Evolutionary conservation across 805 yeast species (phyloP).

Genomic region (Pichia paraexigua): DNA sequence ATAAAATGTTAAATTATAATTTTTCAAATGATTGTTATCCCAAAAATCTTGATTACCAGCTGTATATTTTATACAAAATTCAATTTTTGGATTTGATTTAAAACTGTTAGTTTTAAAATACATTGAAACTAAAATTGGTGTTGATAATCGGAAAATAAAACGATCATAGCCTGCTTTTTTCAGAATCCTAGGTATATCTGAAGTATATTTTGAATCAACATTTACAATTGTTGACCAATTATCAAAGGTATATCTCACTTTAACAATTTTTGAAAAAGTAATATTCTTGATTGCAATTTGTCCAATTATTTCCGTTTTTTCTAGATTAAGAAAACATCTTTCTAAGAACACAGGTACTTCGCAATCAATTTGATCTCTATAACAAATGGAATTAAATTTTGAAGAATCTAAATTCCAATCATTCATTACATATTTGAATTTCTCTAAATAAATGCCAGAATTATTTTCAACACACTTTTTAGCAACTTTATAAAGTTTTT

Average conservation of each 20-base stretch:
- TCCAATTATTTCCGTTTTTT: conserved; percentile 55
- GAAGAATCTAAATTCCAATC: conserved; percentile 39
- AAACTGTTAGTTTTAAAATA: conserved; percentile 11
- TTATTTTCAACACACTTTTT: conserved; percentile 14
- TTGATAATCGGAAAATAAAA: conserved; percentile 55
- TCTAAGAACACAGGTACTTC: conserved; percentile 54
- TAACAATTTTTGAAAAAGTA: conserved; percentile 58
- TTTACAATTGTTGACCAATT: conserved; percentile 72
- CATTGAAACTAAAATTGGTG: conserved; percentile 33
- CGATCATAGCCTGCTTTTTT: conserved; percentile 54
- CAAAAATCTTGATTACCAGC: conserved; percentile 49
- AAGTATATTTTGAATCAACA: conserved; percentile 52
- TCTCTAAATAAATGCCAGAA: conserved; percentile 11
- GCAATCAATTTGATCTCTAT: conserved; percentile 35
- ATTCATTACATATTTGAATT: conserved; percentile 18
- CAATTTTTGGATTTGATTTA: conserved; percentile 17
- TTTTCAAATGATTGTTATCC: conserved; percentile 64
- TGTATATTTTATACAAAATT: conserved; percentile 51
- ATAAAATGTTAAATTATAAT: conserved; percentile 45
- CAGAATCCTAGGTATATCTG: conserved; percentile 45
- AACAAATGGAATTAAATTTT: conserved; percentile 39
- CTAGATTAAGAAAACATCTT: conserved; percentile 48
- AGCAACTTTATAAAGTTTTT: conserved; percentile 13
- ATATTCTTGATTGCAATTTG: conserved; percentile 73
- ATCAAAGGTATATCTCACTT: conserved; percentile 68